A percentile compares a stretch with the other conserved stretches of the same genome.
phyloP scores from a whole-genome alignment of 106 monocot genomes.

The Allium sativum region DNA sequence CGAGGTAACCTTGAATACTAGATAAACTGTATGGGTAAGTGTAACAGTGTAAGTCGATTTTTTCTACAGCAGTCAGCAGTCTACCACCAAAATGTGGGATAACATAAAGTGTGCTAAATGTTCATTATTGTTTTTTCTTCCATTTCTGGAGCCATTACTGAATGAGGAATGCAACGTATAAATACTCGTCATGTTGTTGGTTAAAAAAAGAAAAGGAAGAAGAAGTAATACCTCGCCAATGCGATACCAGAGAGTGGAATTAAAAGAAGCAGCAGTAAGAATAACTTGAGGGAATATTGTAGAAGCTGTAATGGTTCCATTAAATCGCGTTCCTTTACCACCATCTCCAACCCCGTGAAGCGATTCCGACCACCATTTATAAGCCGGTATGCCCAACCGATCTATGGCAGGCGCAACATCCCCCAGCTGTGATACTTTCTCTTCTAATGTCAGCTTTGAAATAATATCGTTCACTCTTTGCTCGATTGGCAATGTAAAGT shows the following conservation, averaged over 20 bases:
- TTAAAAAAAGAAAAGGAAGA: not conserved
- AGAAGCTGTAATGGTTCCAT: slow-evolving; percentile 36
- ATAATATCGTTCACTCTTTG: too few species aligned
- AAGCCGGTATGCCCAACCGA: slow-evolving; percentile 63
- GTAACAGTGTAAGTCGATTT: too few species aligned
- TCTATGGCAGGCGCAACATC: too few species aligned
- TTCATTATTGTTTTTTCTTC: not conserved
- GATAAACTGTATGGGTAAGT: too few species aligned
- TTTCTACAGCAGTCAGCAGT: too few species aligned
- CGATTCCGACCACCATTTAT: slow-evolving; percentile 92
- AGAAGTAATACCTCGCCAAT: slow-evolving; percentile 49
- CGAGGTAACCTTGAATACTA: too few species aligned
- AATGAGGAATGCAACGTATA: not conserved
- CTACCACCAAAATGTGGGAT: too few species aligned
- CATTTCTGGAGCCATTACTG: too few species aligned
- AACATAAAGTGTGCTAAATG: not conserved
- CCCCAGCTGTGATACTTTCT: too few species aligned
- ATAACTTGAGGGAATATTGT: slow-evolving; percentile 92
- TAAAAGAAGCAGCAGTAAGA: slow-evolving; percentile 81
- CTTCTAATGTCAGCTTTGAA: too few species aligned
- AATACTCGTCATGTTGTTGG: not conserved
- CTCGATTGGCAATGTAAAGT: too few species aligned
- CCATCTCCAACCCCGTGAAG: slow-evolving; percentile 64
- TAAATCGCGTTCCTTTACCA: slow-evolving; percentile 55
- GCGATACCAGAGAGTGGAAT: slow-evolving; percentile 67